Conservation (phyloP, 2,329 filamentous ascomycete species). For the Penicillium sp. region DNA sequence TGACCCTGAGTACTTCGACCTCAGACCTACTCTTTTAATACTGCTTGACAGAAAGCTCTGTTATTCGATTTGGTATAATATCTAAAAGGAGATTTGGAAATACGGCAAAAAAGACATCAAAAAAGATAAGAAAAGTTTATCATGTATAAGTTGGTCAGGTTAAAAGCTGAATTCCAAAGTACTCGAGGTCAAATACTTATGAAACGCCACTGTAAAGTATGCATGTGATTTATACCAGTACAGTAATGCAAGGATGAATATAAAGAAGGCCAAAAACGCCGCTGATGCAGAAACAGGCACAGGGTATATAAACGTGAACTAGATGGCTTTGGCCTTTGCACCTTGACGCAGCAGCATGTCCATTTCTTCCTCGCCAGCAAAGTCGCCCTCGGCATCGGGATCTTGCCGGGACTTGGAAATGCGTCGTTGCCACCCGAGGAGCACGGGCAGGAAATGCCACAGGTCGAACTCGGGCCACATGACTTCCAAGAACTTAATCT, state of each 20-base stretch:
- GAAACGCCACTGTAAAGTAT: too few relatives aligned
- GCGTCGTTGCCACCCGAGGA: conserved; percentile 83
- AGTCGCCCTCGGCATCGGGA: conserved; percentile 59
- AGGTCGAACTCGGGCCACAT: conserved; percentile 96
- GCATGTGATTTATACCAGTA: conserved; percentile 1
- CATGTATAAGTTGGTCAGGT: too few relatives aligned
- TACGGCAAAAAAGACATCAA: too few relatives aligned
- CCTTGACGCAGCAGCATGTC: conserved; percentile 21
- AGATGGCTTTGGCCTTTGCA: conserved; percentile 36
- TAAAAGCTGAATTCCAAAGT: too few relatives aligned
- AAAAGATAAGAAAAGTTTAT: too few relatives aligned
- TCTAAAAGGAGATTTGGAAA: too few relatives aligned
- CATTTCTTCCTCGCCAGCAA: conserved; percentile 51
- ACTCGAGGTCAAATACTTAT: too few relatives aligned
- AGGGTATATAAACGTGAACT: conserved; percentile 15
- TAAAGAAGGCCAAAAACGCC: conserved; percentile 19
- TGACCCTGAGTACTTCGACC: too few relatives aligned
- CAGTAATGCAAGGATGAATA: conserved; percentile 4
- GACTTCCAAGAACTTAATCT: conserved; percentile 88
- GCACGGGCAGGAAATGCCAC: conserved; percentile 87
- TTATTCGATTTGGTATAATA: too few relatives aligned
- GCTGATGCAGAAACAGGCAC: conserved; percentile 13
- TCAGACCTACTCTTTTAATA: too few relatives aligned
- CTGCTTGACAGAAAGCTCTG: too few relatives aligned
- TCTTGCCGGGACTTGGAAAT: conserved; percentile 65